phyloP scores from a whole-genome alignment of 495 filamentous ascomycete species.

The Hypoxylon trugodes region DNA sequence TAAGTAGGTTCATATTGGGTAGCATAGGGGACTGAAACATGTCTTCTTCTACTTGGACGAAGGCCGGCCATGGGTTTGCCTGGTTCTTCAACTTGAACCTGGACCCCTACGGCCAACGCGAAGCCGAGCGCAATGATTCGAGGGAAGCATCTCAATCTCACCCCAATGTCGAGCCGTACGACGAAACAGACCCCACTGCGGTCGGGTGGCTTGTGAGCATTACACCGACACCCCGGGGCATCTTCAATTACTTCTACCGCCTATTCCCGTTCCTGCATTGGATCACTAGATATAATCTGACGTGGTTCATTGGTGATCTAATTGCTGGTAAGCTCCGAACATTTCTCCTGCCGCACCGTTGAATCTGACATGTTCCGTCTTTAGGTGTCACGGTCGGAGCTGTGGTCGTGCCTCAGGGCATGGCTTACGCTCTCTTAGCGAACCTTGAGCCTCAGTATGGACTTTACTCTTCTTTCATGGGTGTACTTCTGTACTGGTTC shows the following conservation, averaged over 20 bases:
- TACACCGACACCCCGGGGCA: slow-evolving; percentile 28
- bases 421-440: slow-evolving; percentile 71
- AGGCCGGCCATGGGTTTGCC: slow-evolving; percentile 34
- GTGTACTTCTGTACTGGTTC: slow-evolving; percentile 71
- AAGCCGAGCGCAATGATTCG: slow-evolving; percentile 24
- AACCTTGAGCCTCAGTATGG: slow-evolving; percentile 66
- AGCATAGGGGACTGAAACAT: slow-evolving; percentile 30
- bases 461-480: slow-evolving; percentile 73
- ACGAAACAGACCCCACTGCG: slow-evolving; percentile 31
- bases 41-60: slow-evolving; percentile 30
- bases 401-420: slow-evolving; percentile 69
- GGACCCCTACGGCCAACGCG: slow-evolving; percentile 30
- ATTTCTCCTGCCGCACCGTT: neutral
- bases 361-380: slow-evolving; percentile 44
- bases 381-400: slow-evolving; percentile 47
- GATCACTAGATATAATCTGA: slow-evolving; percentile 62
- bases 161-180: slow-evolving; percentile 31
- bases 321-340: slow-evolving; percentile 49
- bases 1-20: neutral
- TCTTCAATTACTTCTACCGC: slow-evolving; percentile 31
- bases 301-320: slow-evolving; percentile 59
- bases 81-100: slow-evolving; percentile 40
- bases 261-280: slow-evolving; percentile 56
- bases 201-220: slow-evolving; percentile 30
- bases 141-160: slow-evolving; percentile 31